Base-by-base conservation (phyloP, 768 basidiomycete genomes). In the Coprinellus aureogranulatus region DNA sequence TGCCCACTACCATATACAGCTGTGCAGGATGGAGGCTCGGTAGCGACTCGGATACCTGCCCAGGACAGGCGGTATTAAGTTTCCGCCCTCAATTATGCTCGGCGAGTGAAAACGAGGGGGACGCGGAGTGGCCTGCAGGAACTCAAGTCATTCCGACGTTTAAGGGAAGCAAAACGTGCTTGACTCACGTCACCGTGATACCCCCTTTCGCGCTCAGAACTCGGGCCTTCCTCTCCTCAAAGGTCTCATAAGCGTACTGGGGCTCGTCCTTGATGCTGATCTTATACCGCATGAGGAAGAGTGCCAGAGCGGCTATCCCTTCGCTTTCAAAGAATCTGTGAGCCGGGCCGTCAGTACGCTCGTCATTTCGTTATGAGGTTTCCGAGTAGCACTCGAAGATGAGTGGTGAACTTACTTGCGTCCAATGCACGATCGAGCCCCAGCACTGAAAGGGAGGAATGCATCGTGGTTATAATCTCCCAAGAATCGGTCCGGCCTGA, bases 261-360 rank as follows among this genome's bases (percentile, higher is more conserved):
- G 77, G 77, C 48, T 85, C 82, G 26, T 82, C 79, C 58, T 77
- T 77, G 30, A 83, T 64, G 45, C 76, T 74, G 51, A 84, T 73
- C 57, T 72, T 75, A 66, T 80, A 85, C 27, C 65, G 69, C 8
- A 70, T 70, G 16, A 84, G 64, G 31, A 86, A 63, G 67, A 79
- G 72, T 16, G 81, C 77, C n/a, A 86, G 68, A 44, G 78, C 74
- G 4, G 78, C 81, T 44, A 82, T 70, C 26, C 71, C 79, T 65
- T 82, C 80, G 1, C 78, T 80, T 66, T 84, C 82, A n/a, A 73
- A 75, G 64, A 81, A 82, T 60, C 78, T 81, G 52, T 8, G 42
- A 46, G 60, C 25, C 5, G 48, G 6, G 30, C 23, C 22, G 41
- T 8, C 16, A 46, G 26, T 22, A 5, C 18, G 9, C 27, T 28